A percentile compares a stretch with the other conserved stretches of the same genome.
Evolutionary conservation across 1,284 basidiomycete species (phyloP).

Genomic region (Ceratobasidium papillatum): DNA sequence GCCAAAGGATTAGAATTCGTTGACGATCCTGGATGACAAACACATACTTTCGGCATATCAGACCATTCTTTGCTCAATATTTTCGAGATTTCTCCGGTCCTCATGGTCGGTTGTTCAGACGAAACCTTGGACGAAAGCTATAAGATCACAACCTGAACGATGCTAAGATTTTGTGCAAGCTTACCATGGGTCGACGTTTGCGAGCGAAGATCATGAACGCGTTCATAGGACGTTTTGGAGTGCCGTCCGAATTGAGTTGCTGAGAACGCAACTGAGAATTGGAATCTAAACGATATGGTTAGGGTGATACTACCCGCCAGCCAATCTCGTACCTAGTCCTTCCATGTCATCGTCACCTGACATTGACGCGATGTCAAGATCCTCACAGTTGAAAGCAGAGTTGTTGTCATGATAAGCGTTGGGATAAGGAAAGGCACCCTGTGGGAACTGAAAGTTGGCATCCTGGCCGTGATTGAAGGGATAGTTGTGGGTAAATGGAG

Average conservation of each 20-base stretch:
- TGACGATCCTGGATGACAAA: constrained; percentile 8
- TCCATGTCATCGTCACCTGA: constrained; percentile 35
- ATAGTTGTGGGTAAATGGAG: constrained; percentile 10
- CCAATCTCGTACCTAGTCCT: background rate
- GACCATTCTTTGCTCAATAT: constrained; percentile 83
- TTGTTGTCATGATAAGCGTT: background rate
- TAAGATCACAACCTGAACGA: background rate
- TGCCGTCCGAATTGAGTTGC: constrained; percentile 81
- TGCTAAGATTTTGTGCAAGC: background rate
- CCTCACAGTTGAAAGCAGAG: constrained; percentile 12
- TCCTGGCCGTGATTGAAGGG: constrained; percentile 24
- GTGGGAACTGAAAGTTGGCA: constrained; percentile 29
- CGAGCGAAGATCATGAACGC: constrained; percentile 90
- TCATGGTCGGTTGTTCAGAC: constrained; percentile 81
- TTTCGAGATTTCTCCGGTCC: constrained; percentile 85
- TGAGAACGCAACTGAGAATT: constrained; percentile 53
- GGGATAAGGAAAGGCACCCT: constrained; percentile 20
- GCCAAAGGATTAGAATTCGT: constrained; percentile 2
- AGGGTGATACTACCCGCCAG: background rate
- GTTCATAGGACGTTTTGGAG: constrained; percentile 88
- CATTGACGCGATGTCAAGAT: constrained; percentile 17
- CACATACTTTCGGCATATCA: constrained; percentile 67
- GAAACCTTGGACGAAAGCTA: constrained; percentile 65
- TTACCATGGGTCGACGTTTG: constrained; percentile 39
- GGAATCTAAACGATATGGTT: constrained; percentile 7